Conservation (phyloP, 2,329 filamentous ascomycete genomes). For the Nannizziopsis arthrosporioides region DNA sequence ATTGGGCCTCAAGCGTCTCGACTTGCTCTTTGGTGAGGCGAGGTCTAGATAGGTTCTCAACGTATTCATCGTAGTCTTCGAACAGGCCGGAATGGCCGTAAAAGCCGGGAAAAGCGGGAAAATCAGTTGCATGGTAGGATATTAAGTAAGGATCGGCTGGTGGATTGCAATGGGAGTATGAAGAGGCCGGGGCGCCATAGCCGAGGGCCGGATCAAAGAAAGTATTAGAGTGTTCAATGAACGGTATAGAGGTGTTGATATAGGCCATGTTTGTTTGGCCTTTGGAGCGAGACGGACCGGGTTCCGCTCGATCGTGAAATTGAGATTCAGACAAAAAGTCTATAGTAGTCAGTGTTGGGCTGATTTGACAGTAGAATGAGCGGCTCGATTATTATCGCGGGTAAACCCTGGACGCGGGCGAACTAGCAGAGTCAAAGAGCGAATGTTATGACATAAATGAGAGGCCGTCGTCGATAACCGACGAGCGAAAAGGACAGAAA, state of each 20-base stretch:
- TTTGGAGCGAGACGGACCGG: too few relatives aligned
- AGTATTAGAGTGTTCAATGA: slow-evolving; percentile 24
- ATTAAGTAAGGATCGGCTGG: slow-evolving; percentile 10
- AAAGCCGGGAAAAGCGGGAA: slow-evolving; percentile 5
- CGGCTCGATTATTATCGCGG: neutral
- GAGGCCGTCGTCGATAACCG: too few relatives aligned
- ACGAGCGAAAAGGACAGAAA: too few relatives aligned
- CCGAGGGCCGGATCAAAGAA: slow-evolving; percentile 30
- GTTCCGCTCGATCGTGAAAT: too few relatives aligned
- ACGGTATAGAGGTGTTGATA: slow-evolving; percentile 29
- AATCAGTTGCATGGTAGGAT: slow-evolving; percentile 8
- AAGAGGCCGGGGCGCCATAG: slow-evolving; percentile 17
- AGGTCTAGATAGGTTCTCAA: slow-evolving; percentile 39
- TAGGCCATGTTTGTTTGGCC: slow-evolving; percentile 26
- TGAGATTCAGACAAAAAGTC: too few relatives aligned
- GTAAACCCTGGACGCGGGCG: neutral
- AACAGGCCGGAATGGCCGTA: slow-evolving; percentile 12
- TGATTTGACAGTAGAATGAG: neutral
- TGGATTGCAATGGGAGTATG: slow-evolving; percentile 8
- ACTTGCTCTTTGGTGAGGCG: slow-evolving; percentile 43
- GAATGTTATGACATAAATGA: too few relatives aligned
- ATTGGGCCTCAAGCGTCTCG: slow-evolving; percentile 39
- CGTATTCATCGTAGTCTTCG: slow-evolving; percentile 37
- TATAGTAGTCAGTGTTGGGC: too few relatives aligned
- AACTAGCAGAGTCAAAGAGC: neutral